phyloP scores from a whole-genome alignment of 1,284 basidiomycete genomes.

The Tilletiaria anomala region DNA sequence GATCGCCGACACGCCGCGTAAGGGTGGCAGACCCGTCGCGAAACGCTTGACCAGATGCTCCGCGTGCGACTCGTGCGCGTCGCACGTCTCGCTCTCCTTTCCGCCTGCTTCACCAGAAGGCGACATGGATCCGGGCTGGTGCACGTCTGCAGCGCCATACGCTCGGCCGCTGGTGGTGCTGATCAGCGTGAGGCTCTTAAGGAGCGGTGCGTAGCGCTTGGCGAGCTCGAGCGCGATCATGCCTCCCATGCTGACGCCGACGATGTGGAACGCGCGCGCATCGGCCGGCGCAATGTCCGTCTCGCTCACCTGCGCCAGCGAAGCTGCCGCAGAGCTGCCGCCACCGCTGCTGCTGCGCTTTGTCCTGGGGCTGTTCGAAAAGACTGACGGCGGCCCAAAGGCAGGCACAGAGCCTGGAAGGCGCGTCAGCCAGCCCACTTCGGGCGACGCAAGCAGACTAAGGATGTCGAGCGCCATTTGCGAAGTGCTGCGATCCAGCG shows the following conservation, averaged over 20 bases:
- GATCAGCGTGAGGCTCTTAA: slow-evolving; percentile 20
- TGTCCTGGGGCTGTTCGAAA: too few species aligned
- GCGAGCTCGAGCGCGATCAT: slow-evolving; percentile 54
- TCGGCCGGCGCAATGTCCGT: too few species aligned
- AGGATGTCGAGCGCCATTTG: slow-evolving; percentile 65
- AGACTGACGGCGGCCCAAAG: neutral
- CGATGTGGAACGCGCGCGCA: slow-evolving; percentile 51
- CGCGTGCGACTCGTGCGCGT: too few species aligned
- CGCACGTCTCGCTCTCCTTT: too few species aligned
- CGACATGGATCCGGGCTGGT: neutral
- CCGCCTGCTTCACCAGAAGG: neutral
- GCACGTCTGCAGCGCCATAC: neutral
- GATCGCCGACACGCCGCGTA: slow-evolving; percentile 40
- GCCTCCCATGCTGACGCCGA: slow-evolving; percentile 67
- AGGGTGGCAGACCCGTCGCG: slow-evolving; percentile 3
- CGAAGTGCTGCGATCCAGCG: too few species aligned
- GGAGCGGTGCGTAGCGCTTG: neutral
- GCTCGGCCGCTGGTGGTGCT: slow-evolving; percentile 25
- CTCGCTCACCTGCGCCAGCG: too few species aligned
- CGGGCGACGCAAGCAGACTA: slow-evolving; percentile 45
- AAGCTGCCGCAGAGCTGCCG: too few species aligned
- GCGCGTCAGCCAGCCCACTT: neutral
- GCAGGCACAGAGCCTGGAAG: neutral
- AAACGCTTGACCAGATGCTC: slow-evolving; percentile 4
- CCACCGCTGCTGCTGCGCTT: too few species aligned